Percentiles rank a stretch among this genome's conserved stretches.
These are phyloP conservation scores for Vicia sativa DNA, from an alignment of 306 rosid genomes.

Conservation along the genomic window DNA sequence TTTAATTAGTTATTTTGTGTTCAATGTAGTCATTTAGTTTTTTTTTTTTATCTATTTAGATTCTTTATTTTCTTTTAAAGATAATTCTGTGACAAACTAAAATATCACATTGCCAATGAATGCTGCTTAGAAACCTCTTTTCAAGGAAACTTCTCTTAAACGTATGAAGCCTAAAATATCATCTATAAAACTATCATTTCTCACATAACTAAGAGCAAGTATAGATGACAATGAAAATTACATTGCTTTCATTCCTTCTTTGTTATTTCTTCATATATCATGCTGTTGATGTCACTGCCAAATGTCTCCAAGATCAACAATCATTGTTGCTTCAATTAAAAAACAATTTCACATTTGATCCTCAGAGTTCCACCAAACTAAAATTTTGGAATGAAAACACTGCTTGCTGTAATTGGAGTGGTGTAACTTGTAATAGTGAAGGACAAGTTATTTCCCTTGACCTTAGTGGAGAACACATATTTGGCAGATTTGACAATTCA, in stretches of 20 bases:
- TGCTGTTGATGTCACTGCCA: background rate
- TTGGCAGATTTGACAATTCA: slow-evolving; percentile 28
- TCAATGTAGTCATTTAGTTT: no score
- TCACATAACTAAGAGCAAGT: background rate
- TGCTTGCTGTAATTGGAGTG: slow-evolving; percentile 47
- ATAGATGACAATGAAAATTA: background rate
- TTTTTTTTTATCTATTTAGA: no score
- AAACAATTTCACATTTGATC: background rate
- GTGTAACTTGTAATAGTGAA: slow-evolving; percentile 41
- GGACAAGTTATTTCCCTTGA: slow-evolving; percentile 34
- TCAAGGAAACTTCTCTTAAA: no score
- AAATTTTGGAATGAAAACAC: background rate
- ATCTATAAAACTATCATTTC: background rate
- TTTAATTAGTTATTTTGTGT: no score
- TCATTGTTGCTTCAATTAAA: slow-evolving; percentile 40
- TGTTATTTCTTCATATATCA: background rate
- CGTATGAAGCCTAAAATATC: no score
- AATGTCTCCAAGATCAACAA: slow-evolving; percentile 40
- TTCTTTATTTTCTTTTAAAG: no score
- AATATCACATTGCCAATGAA: no score
- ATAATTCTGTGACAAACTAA: no score
- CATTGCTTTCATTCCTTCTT: background rate
- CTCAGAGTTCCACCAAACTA: background rate
- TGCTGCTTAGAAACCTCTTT: no score
- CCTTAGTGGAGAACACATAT: slow-evolving; percentile 2